Base-by-base conservation (phyloP, 495 filamentous ascomycete genomes). In the Gamarada debralockiae region DNA sequence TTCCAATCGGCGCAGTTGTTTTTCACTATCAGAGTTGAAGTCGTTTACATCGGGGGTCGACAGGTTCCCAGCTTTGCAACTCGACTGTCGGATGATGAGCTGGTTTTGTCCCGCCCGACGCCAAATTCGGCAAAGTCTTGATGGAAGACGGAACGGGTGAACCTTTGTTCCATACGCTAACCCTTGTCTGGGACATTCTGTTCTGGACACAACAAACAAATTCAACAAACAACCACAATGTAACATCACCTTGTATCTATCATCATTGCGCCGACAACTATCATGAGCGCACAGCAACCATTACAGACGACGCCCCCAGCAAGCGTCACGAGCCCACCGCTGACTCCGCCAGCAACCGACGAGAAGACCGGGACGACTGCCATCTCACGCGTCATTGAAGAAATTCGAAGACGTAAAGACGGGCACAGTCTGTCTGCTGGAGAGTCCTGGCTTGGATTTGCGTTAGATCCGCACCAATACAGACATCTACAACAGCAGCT, bases 241-340 rank as follows among this genome's bases (percentile, higher is more conserved):
- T 45, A 12, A 10, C 42, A 24, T 45, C 14, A 45, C 42, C n/a
- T n/a, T n/a, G 9, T 20, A 12, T 25, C 5, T 15, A 24, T 17
- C 25, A 41, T 6, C 38, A 3, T 40, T 31, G 22, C 34, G 24
- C 21, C 6, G n/a, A 14, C 18, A 42, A 23, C 50, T 17, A 53
- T 47, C 24, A 53, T 53, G 50, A 46, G 50, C 29, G 42, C 42
- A 39, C 33, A 36, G 15, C 36, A 44, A 46, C 18, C 38, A 46
- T 21, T 53, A n/a, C 50, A 55, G 18, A 48, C 23, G 13, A 55
- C 42, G 18, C 52, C 43, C 15, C 52, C 34, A 14, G 33, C 40
- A 49, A 55, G 34, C 52, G 41, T 55, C 23, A 55, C 8, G 20
- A 41, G 24, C 23, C 20, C 52, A 31, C 52, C 44, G 21, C 43